Conservation (phyloP, 768 basidiomycete species). For the Boletus huronensis region DNA sequence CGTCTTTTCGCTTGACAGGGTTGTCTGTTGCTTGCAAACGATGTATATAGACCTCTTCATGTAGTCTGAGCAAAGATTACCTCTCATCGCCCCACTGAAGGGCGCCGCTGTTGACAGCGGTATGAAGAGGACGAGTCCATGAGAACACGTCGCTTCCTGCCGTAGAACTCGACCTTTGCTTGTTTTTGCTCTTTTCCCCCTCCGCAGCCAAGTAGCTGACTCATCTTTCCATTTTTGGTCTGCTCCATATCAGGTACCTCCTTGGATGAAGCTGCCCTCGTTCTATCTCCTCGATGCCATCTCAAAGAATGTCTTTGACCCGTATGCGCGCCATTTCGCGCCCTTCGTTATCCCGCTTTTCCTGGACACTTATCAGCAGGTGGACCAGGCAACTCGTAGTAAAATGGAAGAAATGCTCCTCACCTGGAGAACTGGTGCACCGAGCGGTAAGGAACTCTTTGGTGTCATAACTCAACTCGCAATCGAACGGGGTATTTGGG, state of each 20-base stretch:
- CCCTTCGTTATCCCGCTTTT: conserved; percentile 81
- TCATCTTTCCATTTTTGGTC: conserved; percentile 43
- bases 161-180: conserved; percentile 23
- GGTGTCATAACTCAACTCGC: conserved; percentile 73
- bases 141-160: conserved; percentile 30
- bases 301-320: conserved; percentile 92
- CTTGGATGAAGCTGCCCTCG: conserved; percentile 86
- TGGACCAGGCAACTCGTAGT: conserved; percentile 77
- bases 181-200: conserved; percentile 31
- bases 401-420: conserved; percentile 99
- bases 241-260: conserved; percentile 61
- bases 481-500: conserved; percentile 85
- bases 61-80: conserved; percentile 43
- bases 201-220: conserved; percentile 52
- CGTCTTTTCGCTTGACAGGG: conserved; percentile 21
- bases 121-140: conserved; percentile 36
- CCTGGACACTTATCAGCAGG: conserved; percentile 81
- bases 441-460: conserved; percentile 79
- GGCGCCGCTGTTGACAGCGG: conserved; percentile 35
- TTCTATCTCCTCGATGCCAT: conserved; percentile 97
- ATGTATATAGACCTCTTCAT: conserved; percentile 46
- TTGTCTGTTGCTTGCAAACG: conserved; percentile 30
- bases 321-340: conserved; percentile 84
- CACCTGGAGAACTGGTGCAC: conserved; percentile 90
- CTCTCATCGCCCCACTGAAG: conserved; percentile 29